Percentiles rank a stretch among this genome's conserved stretches.
phyloP scores from a whole-genome alignment of 1,139 yeast species.

The Pichia sp. region DNA sequence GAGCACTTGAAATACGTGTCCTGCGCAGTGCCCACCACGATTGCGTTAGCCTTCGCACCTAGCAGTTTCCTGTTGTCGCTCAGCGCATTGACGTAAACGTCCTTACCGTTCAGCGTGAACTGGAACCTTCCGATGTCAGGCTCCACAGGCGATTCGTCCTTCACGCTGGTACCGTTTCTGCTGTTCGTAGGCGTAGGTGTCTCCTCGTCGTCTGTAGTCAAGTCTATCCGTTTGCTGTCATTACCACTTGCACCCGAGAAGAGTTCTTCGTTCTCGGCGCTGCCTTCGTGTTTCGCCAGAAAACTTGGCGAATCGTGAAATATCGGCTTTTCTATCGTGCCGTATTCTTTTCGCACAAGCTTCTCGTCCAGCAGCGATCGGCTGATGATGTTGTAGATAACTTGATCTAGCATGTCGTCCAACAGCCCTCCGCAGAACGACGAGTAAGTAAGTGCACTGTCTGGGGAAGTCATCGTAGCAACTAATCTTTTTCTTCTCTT shows the following conservation, averaged over 20 bases:
- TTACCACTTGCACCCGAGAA: not conserved
- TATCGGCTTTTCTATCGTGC: conserved; percentile 27
- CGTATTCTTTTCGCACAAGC: conserved; percentile 32
- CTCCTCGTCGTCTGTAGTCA: not conserved
- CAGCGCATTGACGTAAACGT: conserved; percentile 43
- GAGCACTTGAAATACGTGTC: conserved; percentile 66
- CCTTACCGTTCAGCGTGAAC: conserved; percentile 37
- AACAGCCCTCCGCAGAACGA: conserved; percentile 33
- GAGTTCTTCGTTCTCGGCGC: conserved; percentile 12
- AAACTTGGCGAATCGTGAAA: conserved; percentile 20
- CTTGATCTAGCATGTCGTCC: conserved; percentile 37
- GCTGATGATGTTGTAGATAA: conserved; percentile 41
- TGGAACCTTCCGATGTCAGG: conserved; percentile 30
- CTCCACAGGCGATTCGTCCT: conserved; percentile 7
- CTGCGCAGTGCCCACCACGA: conserved; percentile 20
- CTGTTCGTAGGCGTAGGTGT: not conserved
- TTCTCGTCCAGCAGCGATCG: conserved; percentile 40
- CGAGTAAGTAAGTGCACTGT: conserved; percentile 23
- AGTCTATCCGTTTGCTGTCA: not conserved
- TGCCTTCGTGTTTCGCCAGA: conserved; percentile 21
- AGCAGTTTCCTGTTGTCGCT: conserved; percentile 14
- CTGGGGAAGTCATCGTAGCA: conserved; percentile 8
- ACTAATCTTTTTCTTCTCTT: no score
- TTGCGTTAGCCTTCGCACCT: conserved; percentile 14
- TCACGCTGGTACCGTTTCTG: conserved; percentile 7